Percentiles rank a stretch among this genome's conserved stretches.
Evolutionary conservation across 805 yeast genomes (phyloP).

Genomic region (Sugiyamaella marilandica): DNA sequence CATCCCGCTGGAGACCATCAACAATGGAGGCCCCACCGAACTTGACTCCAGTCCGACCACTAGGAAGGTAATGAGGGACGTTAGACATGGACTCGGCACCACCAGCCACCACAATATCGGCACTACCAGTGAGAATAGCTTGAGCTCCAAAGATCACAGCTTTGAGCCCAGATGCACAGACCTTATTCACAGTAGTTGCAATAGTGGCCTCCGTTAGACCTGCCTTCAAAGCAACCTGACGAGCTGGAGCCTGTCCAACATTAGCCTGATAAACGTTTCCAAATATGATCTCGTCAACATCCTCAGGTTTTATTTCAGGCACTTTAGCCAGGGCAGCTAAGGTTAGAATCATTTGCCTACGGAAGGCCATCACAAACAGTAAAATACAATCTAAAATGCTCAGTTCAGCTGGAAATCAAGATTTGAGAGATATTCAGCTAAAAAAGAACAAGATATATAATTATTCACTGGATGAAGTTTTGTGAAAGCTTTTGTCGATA

Average conservation of each 20-base stretch:
- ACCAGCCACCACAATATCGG: slow-evolving; percentile 92
- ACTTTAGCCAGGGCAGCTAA: slow-evolving; percentile 66
- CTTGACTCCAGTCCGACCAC: slow-evolving; percentile 83
- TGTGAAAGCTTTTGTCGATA: too few relatives aligned
- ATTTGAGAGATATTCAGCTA: too few relatives aligned
- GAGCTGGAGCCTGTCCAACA: slow-evolving; percentile 96
- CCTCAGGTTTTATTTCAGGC: slow-evolving; percentile 64
- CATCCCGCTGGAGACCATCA: slow-evolving; percentile 91
- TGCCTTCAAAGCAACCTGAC: slow-evolving; percentile 91
- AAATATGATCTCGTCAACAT: slow-evolving; percentile 84
- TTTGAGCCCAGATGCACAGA: slow-evolving; percentile 95
- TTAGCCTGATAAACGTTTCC: slow-evolving; percentile 93
- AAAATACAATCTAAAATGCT: too few relatives aligned
- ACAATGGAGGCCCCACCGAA: slow-evolving; percentile 76
- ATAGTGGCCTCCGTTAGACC: slow-evolving; percentile 77
- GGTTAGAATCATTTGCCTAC: neutral
- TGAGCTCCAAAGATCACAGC: slow-evolving; percentile 88
- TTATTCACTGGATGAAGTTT: too few relatives aligned
- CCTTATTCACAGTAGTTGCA: slow-evolving; percentile 91
- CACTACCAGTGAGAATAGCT: slow-evolving; percentile 78
- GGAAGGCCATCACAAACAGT: too few relatives aligned
- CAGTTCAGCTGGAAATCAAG: too few relatives aligned
- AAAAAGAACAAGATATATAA: too few relatives aligned
- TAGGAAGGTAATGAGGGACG: slow-evolving; percentile 85
- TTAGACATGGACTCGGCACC: slow-evolving; percentile 98